A percentile compares a stretch with the other conserved stretches of the same genome.
These are phyloP conservation scores for Penicillium palitans DNA, from an alignment of 2,329 filamentous ascomycete genomes.

Conservation along the genomic window DNA sequence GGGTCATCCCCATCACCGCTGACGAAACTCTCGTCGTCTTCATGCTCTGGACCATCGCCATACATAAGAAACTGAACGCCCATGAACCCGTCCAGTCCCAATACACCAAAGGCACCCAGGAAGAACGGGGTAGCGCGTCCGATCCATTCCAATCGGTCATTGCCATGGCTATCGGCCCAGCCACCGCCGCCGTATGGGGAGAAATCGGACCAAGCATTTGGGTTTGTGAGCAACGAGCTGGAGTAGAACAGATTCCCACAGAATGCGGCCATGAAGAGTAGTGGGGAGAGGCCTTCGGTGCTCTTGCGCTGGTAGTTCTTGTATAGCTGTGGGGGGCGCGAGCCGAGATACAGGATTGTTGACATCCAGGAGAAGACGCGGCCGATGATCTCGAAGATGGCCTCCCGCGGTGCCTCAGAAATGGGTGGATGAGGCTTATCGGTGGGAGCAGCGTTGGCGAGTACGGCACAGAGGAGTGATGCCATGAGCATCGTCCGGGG, in stretches of 20 bases:
- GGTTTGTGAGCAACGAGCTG: slow-evolving; percentile 61
- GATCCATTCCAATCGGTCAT: slow-evolving; percentile 57
- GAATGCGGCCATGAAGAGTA: slow-evolving; percentile 66
- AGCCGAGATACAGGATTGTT: slow-evolving; percentile 58
- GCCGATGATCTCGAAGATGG: slow-evolving; percentile 48
- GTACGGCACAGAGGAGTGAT: slow-evolving; percentile 47
- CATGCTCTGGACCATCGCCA: slow-evolving; percentile 45
- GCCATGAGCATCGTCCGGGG: slow-evolving; percentile 48
- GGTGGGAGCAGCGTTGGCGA: slow-evolving; percentile 45
- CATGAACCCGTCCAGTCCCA: slow-evolving; percentile 62
- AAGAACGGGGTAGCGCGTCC: slow-evolving; percentile 62
- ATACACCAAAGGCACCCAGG: slow-evolving; percentile 64
- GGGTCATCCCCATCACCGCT: slow-evolving; percentile 42
- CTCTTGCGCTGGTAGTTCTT: slow-evolving; percentile 65
- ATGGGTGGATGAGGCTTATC: slow-evolving; percentile 27
- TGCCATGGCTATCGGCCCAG: slow-evolving; percentile 60
- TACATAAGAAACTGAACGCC: slow-evolving; percentile 64
- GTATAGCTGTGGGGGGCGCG: slow-evolving; percentile 64
- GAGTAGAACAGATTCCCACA: slow-evolving; percentile 69
- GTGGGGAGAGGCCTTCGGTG: slow-evolving; percentile 62
- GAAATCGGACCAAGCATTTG: slow-evolving; percentile 61
- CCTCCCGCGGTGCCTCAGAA: slow-evolving; percentile 22
- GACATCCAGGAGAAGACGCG: slow-evolving; percentile 58
- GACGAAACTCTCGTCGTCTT: slow-evolving; percentile 16
- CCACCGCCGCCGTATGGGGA: slow-evolving; percentile 58